phyloP scores from a whole-genome alignment of 768 basidiomycete species.

The Lentinula guzmanii region DNA sequence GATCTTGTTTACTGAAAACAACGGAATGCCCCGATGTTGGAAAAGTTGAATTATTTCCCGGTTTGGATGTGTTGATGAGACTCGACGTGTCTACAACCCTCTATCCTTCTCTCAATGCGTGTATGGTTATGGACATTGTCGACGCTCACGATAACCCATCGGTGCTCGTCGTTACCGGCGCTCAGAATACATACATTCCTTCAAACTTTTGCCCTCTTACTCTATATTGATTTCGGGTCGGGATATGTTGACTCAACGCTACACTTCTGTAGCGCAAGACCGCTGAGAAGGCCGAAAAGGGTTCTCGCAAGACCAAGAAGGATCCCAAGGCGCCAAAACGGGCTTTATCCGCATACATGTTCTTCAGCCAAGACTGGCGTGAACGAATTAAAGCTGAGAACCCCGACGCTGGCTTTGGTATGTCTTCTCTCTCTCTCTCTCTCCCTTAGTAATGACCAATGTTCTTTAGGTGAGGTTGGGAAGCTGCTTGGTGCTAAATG shows the following conservation, averaged over 20 bases:
- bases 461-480: constrained; percentile 73
- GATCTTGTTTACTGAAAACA: constrained; percentile 6
- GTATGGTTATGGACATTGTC: neutral
- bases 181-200: neutral
- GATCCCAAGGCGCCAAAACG: constrained; percentile 87
- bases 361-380: constrained; percentile 95
- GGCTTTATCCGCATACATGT: constrained; percentile 96
- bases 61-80: constrained; percentile 3
- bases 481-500: constrained; percentile 94
- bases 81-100: neutral
- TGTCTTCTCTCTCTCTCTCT: constrained; percentile 13
- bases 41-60: constrained; percentile 4
- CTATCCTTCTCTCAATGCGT: neutral
- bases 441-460: neutral
- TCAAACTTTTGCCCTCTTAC: neutral
- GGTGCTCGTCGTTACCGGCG: neutral
- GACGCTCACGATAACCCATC: neutral
- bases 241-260: neutral
- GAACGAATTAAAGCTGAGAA: constrained; percentile 95
- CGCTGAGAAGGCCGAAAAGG: constrained; percentile 65
- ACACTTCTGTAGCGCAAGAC: constrained; percentile 58
- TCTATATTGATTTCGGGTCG: neutral
- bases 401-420: constrained; percentile 91
- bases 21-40: neutral
- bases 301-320: constrained; percentile 57